Evolutionary conservation across 257 asterid genomes (phyloP), one percentile per base, ranked within the genome.

Genomic region (Solanum infundibuliforme): DNA sequence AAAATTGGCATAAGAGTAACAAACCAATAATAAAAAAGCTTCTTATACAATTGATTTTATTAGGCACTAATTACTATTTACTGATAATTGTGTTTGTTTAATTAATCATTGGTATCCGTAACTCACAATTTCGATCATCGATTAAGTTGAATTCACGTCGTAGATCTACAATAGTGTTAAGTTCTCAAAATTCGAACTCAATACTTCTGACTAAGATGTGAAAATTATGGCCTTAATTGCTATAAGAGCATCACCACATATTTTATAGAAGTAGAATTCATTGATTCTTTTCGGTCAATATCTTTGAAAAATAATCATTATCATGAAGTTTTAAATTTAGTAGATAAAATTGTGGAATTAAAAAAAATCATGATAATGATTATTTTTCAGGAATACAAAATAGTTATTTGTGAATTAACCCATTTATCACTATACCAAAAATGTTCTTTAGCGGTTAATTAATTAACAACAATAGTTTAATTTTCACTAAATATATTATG

Each of bases 101-200:
- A 71, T 71, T 31, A 31, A 31, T 71, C n/a, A 71, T 14, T 7
- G 39, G 6, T 31, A 71, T 71, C 3, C 5, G 4, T 3, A 12
- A 14, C 12, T 14, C 10, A 71, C 3, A 14, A 6, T 14, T 6
- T 68, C 21, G 5, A 6, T 68, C 16, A 27, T 2, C 5, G 3
- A 68, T 4, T 6, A 68, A 12, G 11, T 3, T 2, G 5, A 7
- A 68, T 3, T 68, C 3, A 1, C 1, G 0, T 29, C 1, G 0
- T 13, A 29, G 1, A 68, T 0, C 5, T 27, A 5, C 2, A 66
- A 12, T 5, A 12, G 5, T 14, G 4, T 25, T 55, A 18, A 55
- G 1, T 69, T 69, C 6, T 0, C 5, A 31, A 69, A 69, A 2
- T 8, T 16, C 4, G 13, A 71, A 32, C 39, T 71, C 12, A 11